Evolutionary conservation across 257 asterid genomes (phyloP).

Genomic region (Orobanche coerulescens): DNA sequence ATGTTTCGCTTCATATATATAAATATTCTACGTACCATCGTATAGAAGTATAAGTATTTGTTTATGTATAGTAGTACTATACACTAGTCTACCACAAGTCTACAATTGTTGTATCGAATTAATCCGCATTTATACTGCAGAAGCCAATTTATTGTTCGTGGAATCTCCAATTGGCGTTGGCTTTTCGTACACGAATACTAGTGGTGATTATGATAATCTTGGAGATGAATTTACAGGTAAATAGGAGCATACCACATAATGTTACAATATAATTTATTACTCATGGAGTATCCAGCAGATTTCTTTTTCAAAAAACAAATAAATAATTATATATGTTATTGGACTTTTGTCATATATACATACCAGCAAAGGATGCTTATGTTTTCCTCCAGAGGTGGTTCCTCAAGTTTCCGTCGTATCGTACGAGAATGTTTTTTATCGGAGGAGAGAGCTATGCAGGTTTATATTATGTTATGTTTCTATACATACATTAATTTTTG

Average conservation of each 20-base stretch:
- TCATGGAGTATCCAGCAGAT: no score
- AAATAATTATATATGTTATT: no score
- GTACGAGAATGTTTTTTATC: conserved; percentile 45
- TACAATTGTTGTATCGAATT: no score
- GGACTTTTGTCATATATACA: no score
- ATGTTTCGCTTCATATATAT: no score
- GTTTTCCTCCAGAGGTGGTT: conserved; percentile 77
- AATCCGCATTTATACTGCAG: conserved; percentile 19
- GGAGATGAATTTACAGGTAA: conserved; percentile 86
- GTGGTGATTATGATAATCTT: conserved; percentile 54
- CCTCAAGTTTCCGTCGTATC: conserved; percentile 73
- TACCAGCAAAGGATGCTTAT: conserved; percentile 79
- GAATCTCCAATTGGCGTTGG: conserved; percentile 96
- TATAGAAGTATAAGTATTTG: no score
- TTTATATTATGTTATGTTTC: neutral
- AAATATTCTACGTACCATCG: no score
- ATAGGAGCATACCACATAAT: neutral
- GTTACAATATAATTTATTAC: no score
- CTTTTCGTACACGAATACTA: conserved; percentile 72
- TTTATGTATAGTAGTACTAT: no score
- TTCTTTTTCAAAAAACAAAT: no score
- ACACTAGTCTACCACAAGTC: no score
- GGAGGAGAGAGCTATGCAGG: conserved; percentile 98
- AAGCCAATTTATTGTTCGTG: conserved; percentile 79
- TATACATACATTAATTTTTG: neutral